Percentiles rank a stretch among this genome's conserved stretches.
Conservation (phyloP, 805 yeast genomes). For the Wickerhamiella azyma region DNA sequence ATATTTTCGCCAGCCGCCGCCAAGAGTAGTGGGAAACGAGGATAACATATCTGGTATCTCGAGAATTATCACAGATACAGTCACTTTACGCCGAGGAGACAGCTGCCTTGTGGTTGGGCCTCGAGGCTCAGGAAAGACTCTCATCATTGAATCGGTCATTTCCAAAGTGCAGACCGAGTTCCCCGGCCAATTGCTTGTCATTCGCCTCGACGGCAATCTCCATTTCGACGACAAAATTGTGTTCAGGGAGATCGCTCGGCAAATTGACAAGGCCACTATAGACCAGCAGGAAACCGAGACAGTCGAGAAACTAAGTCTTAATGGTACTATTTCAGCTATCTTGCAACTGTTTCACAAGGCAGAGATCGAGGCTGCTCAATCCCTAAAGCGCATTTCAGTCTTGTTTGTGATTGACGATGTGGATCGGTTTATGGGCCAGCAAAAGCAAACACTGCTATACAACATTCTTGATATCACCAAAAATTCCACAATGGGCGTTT, state of each 20-base stretch:
- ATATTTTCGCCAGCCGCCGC: background rate
- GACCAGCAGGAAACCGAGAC: conserved; percentile 19
- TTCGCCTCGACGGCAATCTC: conserved; percentile 53
- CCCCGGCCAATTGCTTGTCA: conserved; percentile 38
- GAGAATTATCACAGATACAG: conserved; percentile 47
- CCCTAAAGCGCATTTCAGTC: conserved; percentile 35
- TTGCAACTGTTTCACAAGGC: conserved; percentile 21
- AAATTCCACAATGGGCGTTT: conserved; percentile 51
- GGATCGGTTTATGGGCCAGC: conserved; percentile 57
- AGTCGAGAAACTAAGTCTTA: conserved; percentile 23
- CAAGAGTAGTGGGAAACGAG: background rate
- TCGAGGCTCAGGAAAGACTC: conserved; percentile 60
- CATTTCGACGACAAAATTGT: conserved; percentile 71
- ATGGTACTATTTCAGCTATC: conserved; percentile 19
- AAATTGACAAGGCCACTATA: conserved; percentile 40
- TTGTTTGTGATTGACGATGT: conserved; percentile 75
- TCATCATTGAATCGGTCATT: conserved; percentile 46
- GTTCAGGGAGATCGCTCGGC: conserved; percentile 72
- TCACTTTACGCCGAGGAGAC: conserved; percentile 59
- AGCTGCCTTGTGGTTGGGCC: conserved; percentile 75
- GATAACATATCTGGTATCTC: background rate
- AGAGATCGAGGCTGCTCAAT: conserved; percentile 10
- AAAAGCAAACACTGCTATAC: conserved; percentile 72
- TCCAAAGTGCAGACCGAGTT: conserved; percentile 30
- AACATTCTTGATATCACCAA: conserved; percentile 82